Conservation (phyloP, 768 basidiomycete genomes). For the Lyophyllum semitale region DNA sequence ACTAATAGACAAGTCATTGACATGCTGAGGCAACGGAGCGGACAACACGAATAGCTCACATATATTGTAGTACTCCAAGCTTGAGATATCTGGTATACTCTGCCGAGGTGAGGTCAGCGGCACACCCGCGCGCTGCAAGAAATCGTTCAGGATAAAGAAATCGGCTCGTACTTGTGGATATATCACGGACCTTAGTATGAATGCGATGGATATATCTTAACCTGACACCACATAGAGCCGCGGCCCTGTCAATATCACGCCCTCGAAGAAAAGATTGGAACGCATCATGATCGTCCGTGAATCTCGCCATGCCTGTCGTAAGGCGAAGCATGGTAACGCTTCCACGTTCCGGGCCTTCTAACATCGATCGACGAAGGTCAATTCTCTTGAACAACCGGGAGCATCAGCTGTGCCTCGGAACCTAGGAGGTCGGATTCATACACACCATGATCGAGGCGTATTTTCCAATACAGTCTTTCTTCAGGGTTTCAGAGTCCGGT, state of each 20-base stretch:
- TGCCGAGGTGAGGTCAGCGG: conserved; percentile 22
- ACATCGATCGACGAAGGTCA: neutral
- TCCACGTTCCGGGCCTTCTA: neutral
- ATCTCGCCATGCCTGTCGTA: conserved; percentile 13
- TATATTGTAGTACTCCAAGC: conserved; percentile 28
- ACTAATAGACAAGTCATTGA: conserved; percentile 8
- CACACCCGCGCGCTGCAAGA: conserved; percentile 28
- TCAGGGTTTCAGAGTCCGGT: neutral
- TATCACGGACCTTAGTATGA: conserved; percentile 30
- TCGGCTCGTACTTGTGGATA: neutral
- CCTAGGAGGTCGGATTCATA: neutral
- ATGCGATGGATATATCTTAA: conserved; percentile 24
- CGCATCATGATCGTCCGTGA: conserved; percentile 24
- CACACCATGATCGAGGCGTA: conserved; percentile 20
- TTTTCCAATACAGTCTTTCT: conserved; percentile 7
- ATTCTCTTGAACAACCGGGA: neutral
- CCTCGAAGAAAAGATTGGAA: conserved; percentile 27
- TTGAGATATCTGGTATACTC: conserved; percentile 27
- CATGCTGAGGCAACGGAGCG: neutral
- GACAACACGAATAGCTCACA: conserved; percentile 21
- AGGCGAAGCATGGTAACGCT: neutral
- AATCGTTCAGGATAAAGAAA: neutral
- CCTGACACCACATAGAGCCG: conserved; percentile 20
- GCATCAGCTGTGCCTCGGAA: neutral
- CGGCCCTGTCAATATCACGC: conserved; percentile 16